Evolutionary conservation across 352 stramenopile genomes (phyloP), one percentile per base, ranked within the genome.

Genomic region (Blastocystis sp.): DNA sequence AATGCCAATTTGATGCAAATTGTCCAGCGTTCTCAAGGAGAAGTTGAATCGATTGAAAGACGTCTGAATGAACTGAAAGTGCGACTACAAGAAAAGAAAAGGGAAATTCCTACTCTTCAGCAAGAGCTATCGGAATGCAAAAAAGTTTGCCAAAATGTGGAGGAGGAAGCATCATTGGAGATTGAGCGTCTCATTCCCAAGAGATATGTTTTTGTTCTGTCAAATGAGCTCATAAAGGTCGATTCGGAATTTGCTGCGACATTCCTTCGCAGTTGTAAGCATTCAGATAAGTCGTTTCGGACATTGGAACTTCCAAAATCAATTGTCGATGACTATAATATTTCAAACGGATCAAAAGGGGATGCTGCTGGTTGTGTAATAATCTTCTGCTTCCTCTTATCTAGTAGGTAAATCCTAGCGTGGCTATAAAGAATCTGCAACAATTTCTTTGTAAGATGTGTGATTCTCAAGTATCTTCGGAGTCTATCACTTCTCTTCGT

Each of bases 281-380:
- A 63, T n/a, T 66, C 43, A 5, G 71, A 83, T 66, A 65, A 66
- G 21, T 66, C 71, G 71, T 83, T 83, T 65, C 16, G 35, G 9
- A 77, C 35, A 54, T 49, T 77, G 32, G n/a, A 49, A 11, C 42
- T 54, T 56, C 65, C 65, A 52, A n/a, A 54, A n/a, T 32, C 12
- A 19, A 32, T 46, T 77, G 3, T 12, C 1, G 9, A 27, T 57
- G 42, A 7, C 21, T 37, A 51, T 19, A 57, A 69, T 46, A 39
- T 63, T 63, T 0, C 56, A 9, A 35, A 63, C 59, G 37, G 59
- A 14, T 5, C 12, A 14, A 12, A 61, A 32, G 54, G 27, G 3
- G 27, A 3, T 7, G 2, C 19, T 3, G 54, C 3, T 61, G 3
- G 3, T 14, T 32, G 3, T 61, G 54, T n/a, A 61, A 5, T 3